Evolutionary conservation across 495 filamentous ascomycete species (phyloP), one percentile per base, ranked within the genome.

Genomic region (Chlorociboria aeruginascens): DNA sequence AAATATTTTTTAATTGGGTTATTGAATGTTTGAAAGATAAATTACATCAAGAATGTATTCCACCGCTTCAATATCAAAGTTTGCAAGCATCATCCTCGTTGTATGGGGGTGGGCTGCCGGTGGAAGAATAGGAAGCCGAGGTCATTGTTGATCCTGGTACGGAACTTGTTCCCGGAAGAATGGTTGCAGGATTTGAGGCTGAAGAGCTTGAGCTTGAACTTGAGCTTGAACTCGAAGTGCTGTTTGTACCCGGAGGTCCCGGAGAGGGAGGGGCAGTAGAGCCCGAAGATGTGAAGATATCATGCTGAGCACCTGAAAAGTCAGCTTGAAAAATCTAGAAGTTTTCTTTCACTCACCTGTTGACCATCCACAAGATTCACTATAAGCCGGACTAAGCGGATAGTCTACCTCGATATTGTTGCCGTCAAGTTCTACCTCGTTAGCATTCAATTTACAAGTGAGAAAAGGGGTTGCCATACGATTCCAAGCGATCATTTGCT

Each of bases 401-500:
- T 49, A 50, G 0, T 60, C 51, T 8, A 55, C 45, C 9, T 57
- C 47, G 38, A 73, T 55, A 16, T 73, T 73, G 46, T 69, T 61
- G 7, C 62, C 63, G 6, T 59, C 58, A 17, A 43, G 46, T 60
- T 73, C 32, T 48, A 48, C 32, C 50, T 35, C 7, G 38, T 46
- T 39, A 45, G 17, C 42, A 45, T 29, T 34, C 34, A 29, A n/a
- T 13, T 3, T 6, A 2, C 9, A 14, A 13, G 20, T 14, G 34
- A 14, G 13, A n/a, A 39, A 39, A 8, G 34, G 17, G 10, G 28
- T 56, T 63, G 45, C 48, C 66, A 63, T 25, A 25, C 20, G 72
- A 47, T 73, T 62, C 65, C 66, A 73, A 3, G 65, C 70, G 37
- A 73, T 66, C 65, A 75, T 75, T 51, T 76, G 74, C 61, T 79